These are phyloP conservation scores for Coemansia sp. DNA, from an alignment of 192 early-diverging fungal genomes.

Conservation along the genomic window DNA sequence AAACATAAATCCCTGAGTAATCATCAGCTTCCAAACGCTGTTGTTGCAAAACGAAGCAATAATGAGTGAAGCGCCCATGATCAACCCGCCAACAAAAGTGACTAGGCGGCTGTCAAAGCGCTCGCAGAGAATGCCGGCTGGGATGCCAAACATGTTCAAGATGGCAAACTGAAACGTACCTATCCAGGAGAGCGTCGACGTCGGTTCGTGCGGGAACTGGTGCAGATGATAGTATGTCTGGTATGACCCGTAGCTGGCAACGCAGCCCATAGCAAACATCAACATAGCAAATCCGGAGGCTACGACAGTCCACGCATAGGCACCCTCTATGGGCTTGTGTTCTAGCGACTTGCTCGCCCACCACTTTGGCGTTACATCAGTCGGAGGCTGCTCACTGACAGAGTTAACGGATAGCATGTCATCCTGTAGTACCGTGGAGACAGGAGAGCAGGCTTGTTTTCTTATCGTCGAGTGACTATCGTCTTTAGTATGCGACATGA, in stretches of 20 bases:
- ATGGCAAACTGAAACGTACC: slow-evolving; percentile 58
- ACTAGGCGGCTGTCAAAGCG: slow-evolving; percentile 57
- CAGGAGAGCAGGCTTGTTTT: background rate
- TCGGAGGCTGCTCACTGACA: background rate
- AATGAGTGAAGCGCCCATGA: slow-evolving; percentile 56
- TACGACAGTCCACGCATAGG: slow-evolving; percentile 59
- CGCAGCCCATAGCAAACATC: slow-evolving; percentile 58
- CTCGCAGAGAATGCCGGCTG: slow-evolving; percentile 58
- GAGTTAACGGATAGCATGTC: background rate
- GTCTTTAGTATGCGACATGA: slow-evolving; percentile 12
- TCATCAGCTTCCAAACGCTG: slow-evolving; percentile 63
- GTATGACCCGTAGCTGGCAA: slow-evolving; percentile 60
- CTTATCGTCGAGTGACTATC: slow-evolving; percentile 10
- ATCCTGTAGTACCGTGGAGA: background rate
- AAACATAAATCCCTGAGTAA: slow-evolving; percentile 63
- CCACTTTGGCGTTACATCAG: slow-evolving; percentile 9
- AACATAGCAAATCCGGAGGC: slow-evolving; percentile 55
- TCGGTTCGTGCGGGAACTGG: slow-evolving; percentile 43
- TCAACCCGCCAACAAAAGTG: slow-evolving; percentile 55
- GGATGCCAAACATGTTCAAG: slow-evolving; percentile 56
- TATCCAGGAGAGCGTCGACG: slow-evolving; percentile 56
- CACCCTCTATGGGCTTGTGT: slow-evolving; percentile 32
- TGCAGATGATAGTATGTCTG: slow-evolving; percentile 46
- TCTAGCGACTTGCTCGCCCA: slow-evolving; percentile 47
- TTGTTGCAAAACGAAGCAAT: slow-evolving; percentile 61